Evolutionary conservation across 2,329 filamentous ascomycete species (phyloP), one percentile per base, ranked within the genome.

Genomic region (Clonostachys rosea): DNA sequence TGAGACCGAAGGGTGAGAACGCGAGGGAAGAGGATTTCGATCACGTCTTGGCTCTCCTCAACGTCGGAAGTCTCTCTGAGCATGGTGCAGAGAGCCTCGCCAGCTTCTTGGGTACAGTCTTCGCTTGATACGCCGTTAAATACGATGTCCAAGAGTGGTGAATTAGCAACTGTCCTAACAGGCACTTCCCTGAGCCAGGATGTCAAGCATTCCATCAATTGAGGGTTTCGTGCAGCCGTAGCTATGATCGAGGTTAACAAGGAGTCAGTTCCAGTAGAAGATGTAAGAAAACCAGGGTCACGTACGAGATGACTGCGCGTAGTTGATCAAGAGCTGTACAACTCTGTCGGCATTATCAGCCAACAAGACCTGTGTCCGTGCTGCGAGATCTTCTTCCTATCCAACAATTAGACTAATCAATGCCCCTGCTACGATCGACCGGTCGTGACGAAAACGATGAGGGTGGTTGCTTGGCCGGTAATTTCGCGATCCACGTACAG

Each of bases 101-200:
- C 86, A 10, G 91, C 91, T 17, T 91, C 83, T 59, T 95, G 87
- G 57, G 95, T 89, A 9, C 92, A 90, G 40, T 76, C 72, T 35
- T 95, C 89, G 49, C 83, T 78, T 42, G 86, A 79, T 34, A 96
- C 70, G 7, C 87, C 91, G 54, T 83, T 81, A 60, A 96, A 83
- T 44, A 96, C 81, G 45, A 91, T 76, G 54, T 89, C 82, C 56
- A 99, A 76, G 13, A 99, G 75, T 7, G 91, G 87, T 2, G 92
- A 96, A 56, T 86, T 86, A 55, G 95, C 86, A 53, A 99, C 83
- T 51, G 88, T 85, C 53, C 78, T 78, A 43, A 95, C 81, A 1
- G 92, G 89, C 7, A 99, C 89, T 69, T 99, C 94, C 56, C 91
- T 83, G 55, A 97, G 79, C 94, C 94, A 99, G 4, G 94, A 96